phyloP scores from a whole-genome alignment of 345 rosid genomes.

The Populus tremula region DNA sequence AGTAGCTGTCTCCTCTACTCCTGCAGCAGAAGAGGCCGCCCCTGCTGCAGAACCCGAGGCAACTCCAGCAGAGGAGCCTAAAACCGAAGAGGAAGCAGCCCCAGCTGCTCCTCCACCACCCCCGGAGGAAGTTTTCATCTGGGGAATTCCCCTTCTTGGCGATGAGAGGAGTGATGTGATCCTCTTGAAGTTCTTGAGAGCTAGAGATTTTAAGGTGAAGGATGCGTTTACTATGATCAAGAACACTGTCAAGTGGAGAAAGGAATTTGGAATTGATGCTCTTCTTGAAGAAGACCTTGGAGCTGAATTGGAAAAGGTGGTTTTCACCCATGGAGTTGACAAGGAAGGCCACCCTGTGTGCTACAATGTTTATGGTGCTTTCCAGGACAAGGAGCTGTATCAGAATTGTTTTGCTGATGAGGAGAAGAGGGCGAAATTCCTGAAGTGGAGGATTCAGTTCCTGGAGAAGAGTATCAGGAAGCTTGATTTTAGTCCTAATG shows the following conservation, averaged over 20 bases:
- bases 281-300: slow-evolving; percentile 51
- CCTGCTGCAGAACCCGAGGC: slow-evolving; percentile 7
- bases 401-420: slow-evolving; percentile 35
- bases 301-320: slow-evolving; percentile 30
- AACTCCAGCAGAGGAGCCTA: slow-evolving; percentile 1
- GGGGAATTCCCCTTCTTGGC: slow-evolving; percentile 48
- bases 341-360: slow-evolving; percentile 53
- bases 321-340: slow-evolving; percentile 38
- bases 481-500: slow-evolving; percentile 45
- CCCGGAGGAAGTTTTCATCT: slow-evolving; percentile 37
- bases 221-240: slow-evolving; percentile 52
- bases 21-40: slow-evolving; percentile 27
- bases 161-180: slow-evolving; percentile 42
- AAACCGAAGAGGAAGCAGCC: neutral
- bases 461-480: slow-evolving; percentile 50
- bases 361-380: slow-evolving; percentile 47
- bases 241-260: slow-evolving; percentile 48
- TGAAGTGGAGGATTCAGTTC: slow-evolving; percentile 47
- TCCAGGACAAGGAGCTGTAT: slow-evolving; percentile 39
- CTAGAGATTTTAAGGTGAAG: slow-evolving; percentile 54
- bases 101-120: slow-evolving; percentile 8
- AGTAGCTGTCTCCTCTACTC: slow-evolving; percentile 44
- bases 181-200: slow-evolving; percentile 50
- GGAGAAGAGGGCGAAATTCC: slow-evolving; percentile 44
- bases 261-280: slow-evolving; percentile 41